Evolutionary conservation across 2,329 filamentous ascomycete genomes (phyloP), one percentile per base, ranked within the genome.

Genomic region (Curvularia sp.): DNA sequence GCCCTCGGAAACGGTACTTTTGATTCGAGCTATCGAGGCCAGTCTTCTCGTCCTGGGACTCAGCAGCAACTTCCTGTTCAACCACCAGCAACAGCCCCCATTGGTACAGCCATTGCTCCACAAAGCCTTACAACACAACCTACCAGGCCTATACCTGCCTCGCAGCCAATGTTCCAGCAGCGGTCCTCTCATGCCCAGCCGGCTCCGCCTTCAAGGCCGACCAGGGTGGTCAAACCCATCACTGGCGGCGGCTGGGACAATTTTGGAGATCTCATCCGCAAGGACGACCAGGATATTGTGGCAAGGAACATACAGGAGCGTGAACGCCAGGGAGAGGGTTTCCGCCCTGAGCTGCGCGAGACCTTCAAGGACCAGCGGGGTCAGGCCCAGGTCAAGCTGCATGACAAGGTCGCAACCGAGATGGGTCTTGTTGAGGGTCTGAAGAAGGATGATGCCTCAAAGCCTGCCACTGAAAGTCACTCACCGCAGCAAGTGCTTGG

Each of bases 1-100:
- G 88, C 86, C 10, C 86, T 93, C 20, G 90, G 90, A 3, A 93
- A 93, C 73, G 90, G 90, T 43, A 92, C 89, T 0, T 93, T 93
- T 69, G 87, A 85, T 56, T 82, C 86, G 12, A 86, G 87, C 64
- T 81, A 89, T 28, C 80, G 81, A 44, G 73, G 82, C 18, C 77
- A 84, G 12, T 79, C 80, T 52, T 79, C 80, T 52, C 74, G 81
- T 49, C 75, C 72, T 24, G 55, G 64, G 39, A 30, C 67, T 8
- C 69, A 72, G 48, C 68, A 67, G 54, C 67, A 71, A 55, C 66
- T 74, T 57, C 63, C 71, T 49, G 50, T 65, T 9, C 71, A 73
- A 48, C 42, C 73, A 24, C 50, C 73, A 33, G 59, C 69, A 38
- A 62, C 70, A 38, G 63, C 65, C 13, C 60, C 74, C 10, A 68